A percentile compares a stretch with the other conserved stretches of the same genome.
Evolutionary conservation across 2,329 filamentous ascomycete species (phyloP).

Genomic region (Sclerotiophoma versabilis): DNA sequence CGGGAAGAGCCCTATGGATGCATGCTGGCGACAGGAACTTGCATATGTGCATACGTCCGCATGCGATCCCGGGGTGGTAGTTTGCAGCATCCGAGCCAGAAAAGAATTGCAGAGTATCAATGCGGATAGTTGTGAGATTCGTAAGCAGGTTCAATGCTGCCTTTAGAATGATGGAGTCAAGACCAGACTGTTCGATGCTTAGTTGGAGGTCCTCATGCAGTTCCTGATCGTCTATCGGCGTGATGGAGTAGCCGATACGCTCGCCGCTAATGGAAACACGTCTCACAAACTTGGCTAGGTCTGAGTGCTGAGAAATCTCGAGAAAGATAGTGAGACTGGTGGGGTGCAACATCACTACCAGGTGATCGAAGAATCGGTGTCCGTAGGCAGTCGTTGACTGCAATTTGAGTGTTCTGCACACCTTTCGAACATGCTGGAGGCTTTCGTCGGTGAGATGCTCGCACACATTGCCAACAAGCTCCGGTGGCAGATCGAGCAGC

Average conservation of each 20-base stretch:
- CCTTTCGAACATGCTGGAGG: background rate
- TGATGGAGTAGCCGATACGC: background rate
- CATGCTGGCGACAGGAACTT: too few relatives aligned
- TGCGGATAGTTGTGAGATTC: background rate
- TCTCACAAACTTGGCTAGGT: conserved; percentile 1
- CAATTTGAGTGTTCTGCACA: background rate
- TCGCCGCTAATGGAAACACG: conserved; percentile 7
- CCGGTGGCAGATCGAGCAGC: conserved; percentile 11
- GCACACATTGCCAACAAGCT: conserved; percentile 3
- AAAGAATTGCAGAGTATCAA: background rate
- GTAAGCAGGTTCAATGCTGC: background rate
- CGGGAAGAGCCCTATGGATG: too few relatives aligned
- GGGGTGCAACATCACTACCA: conserved; percentile 5
- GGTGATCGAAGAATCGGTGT: conserved; percentile 6
- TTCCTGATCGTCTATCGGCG: background rate
- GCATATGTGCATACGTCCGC: background rate
- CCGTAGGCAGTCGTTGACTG: conserved; percentile 1
- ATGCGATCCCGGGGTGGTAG: background rate
- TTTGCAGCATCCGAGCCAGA: too few relatives aligned
- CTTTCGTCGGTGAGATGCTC: background rate
- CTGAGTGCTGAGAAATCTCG: conserved; percentile 4
- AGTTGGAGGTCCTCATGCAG: background rate
- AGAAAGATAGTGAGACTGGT: conserved; percentile 1
- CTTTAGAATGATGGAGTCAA: background rate
- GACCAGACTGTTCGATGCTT: conserved; percentile 4